A percentile compares a stretch with the other conserved stretches of the same genome.
Conservation (phyloP, 2,329 filamentous ascomycete species). For the Elsinoe necatrix region DNA sequence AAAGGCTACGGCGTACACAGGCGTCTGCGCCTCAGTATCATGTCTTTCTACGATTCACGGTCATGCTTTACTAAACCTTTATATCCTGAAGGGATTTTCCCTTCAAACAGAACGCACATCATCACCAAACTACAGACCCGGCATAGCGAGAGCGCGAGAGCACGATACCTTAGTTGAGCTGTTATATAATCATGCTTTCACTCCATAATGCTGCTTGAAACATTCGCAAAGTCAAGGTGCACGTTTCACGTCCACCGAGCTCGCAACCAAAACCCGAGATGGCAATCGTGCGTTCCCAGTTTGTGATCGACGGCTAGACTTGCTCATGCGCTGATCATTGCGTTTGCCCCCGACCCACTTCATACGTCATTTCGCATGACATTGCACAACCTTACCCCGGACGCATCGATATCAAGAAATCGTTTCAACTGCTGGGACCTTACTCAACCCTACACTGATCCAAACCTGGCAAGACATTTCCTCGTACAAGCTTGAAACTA, state of each 20-base stretch:
- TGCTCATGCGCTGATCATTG: neutral
- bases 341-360: conserved; percentile 2
- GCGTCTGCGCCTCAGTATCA: conserved; percentile 1
- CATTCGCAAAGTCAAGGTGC: neutral
- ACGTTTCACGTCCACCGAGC: neutral
- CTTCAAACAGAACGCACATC: conserved; percentile 5
- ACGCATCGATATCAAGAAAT: conserved; percentile 11
- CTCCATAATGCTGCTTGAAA: neutral
- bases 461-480: too few species aligned
- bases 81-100: neutral
- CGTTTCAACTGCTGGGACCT: neutral
- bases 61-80: conserved; percentile 7
- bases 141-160: conserved; percentile 13
- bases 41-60: conserved; percentile 15
- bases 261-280: neutral
- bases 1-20: conserved; percentile 10
- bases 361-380: conserved; percentile 9
- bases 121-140: conserved; percentile 1
- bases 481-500: too few species aligned
- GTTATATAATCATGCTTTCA: neutral
- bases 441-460: too few species aligned
- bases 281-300: conserved; percentile 3
- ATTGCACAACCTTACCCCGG: conserved; percentile 12
- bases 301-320: conserved; percentile 7
- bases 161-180: conserved; percentile 10